These are phyloP conservation scores for Samsoniella hepiali DNA, from an alignment of 2,329 filamentous ascomycete genomes.

Conservation along the genomic window DNA sequence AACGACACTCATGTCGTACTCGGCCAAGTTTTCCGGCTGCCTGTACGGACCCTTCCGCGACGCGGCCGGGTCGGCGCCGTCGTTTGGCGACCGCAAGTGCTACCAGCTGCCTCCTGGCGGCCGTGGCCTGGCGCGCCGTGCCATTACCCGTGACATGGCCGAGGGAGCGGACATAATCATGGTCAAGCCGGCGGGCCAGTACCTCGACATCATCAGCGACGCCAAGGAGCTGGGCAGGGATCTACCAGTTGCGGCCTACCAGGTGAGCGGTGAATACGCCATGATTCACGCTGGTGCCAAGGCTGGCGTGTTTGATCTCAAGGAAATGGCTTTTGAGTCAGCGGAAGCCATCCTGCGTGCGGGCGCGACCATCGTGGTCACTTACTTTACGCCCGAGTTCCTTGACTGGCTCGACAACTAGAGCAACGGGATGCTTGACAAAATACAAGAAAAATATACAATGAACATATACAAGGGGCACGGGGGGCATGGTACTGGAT, in stretches of 20 bases:
- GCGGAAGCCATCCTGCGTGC: conserved; percentile 91
- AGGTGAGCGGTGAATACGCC: conserved; percentile 94
- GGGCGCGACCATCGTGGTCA: conserved; percentile 88
- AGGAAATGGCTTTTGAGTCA: conserved; percentile 90
- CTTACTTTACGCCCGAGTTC: conserved; percentile 87
- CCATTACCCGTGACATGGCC: conserved; percentile 82
- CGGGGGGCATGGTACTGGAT: not conserved
- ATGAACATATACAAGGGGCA: not conserved
- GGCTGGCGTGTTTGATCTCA: conserved; percentile 93
- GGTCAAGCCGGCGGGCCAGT: conserved; percentile 96
- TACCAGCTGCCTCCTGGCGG: conserved; percentile 95
- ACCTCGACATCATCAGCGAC: conserved; percentile 95
- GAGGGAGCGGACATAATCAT: conserved; percentile 98
- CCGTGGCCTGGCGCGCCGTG: conserved; percentile 83
- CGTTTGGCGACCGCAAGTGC: conserved; percentile 91
- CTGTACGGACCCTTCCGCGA: conserved; percentile 97
- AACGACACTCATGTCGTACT: conserved; percentile 94
- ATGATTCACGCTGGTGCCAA: conserved; percentile 97
- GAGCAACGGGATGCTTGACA: not conserved
- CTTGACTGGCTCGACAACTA: conserved; percentile 62
- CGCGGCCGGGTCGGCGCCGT: conserved; percentile 84
- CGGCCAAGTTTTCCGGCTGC: conserved; percentile 95
- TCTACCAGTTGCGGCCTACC: conserved; percentile 90
- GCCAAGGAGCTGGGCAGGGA: conserved; percentile 92
- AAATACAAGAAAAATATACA: not conserved